phyloP scores from a whole-genome alignment of 1,284 basidiomycete genomes.

The Sutorius eximius region DNA sequence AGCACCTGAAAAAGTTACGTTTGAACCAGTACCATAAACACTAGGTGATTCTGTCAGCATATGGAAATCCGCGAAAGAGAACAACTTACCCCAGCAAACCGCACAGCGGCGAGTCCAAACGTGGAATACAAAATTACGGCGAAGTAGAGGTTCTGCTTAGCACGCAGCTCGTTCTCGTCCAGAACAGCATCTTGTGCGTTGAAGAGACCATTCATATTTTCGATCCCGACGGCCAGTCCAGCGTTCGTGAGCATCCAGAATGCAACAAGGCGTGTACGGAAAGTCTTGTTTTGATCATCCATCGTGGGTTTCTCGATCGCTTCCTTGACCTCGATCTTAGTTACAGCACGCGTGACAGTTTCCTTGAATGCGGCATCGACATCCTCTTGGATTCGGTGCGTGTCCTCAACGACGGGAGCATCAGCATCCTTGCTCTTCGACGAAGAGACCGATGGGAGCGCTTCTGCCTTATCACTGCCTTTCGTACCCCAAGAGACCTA shows the following conservation, averaged over 20 bases:
- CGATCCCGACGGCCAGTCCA: constrained; percentile 76
- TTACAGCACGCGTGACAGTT: constrained; percentile 90
- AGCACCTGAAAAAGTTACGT: constrained; percentile 80
- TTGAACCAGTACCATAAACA: constrained; percentile 82
- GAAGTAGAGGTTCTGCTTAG: constrained; percentile 80
- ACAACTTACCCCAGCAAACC: constrained; percentile 77
- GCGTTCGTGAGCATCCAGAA: constrained; percentile 88
- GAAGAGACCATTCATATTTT: constrained; percentile 78
- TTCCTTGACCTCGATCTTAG: constrained; percentile 74
- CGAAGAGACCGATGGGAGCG: constrained; percentile 87
- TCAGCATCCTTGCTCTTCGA: constrained; percentile 78
- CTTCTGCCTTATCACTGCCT: constrained; percentile 94
- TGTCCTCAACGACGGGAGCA: constrained; percentile 80
- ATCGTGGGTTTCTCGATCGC: constrained; percentile 78
- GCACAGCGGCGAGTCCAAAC: constrained; percentile 76
- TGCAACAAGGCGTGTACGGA: constrained; percentile 86
- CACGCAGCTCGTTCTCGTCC: constrained; percentile 49
- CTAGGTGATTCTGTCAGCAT: constrained; percentile 40
- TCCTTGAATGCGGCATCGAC: constrained; percentile 93
- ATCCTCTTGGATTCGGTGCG: constrained; percentile 78
- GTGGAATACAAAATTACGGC: constrained; percentile 87
- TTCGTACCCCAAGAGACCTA: constrained; percentile 93
- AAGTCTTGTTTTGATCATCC: constrained; percentile 92
- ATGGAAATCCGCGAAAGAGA: neutral
- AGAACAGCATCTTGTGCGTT: constrained; percentile 41